Percentiles rank a stretch among this genome's conserved stretches.
phyloP scores from a whole-genome alignment of 78 protist genomes.

The Trichosphaerium sp. region DNA sequence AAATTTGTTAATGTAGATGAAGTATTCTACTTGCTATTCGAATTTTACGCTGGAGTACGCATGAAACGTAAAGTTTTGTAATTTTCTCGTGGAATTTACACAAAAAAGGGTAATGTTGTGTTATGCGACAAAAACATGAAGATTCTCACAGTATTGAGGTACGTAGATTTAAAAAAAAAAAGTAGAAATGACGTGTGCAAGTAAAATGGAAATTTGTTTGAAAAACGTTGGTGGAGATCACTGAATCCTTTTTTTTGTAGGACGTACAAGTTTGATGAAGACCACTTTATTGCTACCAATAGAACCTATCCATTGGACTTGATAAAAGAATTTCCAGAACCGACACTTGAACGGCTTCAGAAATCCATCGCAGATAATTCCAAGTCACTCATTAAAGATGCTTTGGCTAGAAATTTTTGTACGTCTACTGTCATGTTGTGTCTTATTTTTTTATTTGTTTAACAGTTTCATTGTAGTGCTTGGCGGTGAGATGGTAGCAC shows the following conservation, averaged over 20 bases:
- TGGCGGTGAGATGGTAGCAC: too few species aligned
- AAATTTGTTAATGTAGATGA: conserved; percentile 63
- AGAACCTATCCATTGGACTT: background rate
- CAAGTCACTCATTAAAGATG: too few species aligned
- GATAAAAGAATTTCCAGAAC: background rate
- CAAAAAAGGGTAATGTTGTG: conserved; percentile 36
- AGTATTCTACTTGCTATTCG: conserved; percentile 48
- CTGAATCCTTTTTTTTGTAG: too few species aligned
- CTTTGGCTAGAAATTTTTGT: too few species aligned
- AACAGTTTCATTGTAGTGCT: too few species aligned
- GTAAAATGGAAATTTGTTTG: background rate
- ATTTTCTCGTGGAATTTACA: background rate
- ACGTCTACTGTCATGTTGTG: too few species aligned
- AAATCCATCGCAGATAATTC: too few species aligned
- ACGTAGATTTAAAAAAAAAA: too few species aligned
- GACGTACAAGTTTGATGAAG: conserved; percentile 39
- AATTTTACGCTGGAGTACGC: conserved; percentile 41
- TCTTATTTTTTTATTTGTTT: too few species aligned
- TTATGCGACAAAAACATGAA: conserved; percentile 32
- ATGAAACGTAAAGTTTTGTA: background rate
- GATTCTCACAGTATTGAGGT: conserved; percentile 16
- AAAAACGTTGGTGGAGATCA: conserved; percentile 47
- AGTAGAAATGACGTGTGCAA: background rate
- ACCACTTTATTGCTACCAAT: conserved; percentile 17
- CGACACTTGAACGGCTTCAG: too few species aligned